Percentiles rank a stretch among this genome's conserved stretches.
Evolutionary conservation across 2,329 filamentous ascomycete genomes (phyloP).

Genomic region (Penicillium sp.): DNA sequence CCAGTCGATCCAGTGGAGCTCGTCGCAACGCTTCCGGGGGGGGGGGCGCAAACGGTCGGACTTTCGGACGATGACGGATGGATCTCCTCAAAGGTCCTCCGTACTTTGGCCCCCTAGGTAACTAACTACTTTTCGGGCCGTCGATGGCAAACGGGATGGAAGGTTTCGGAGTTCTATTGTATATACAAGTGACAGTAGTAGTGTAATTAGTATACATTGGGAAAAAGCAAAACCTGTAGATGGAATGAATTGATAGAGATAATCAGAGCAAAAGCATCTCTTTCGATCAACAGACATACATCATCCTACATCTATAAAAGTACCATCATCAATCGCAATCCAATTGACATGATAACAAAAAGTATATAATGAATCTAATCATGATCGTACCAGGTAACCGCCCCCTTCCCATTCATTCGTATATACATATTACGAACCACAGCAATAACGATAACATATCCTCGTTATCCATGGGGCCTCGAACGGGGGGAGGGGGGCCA

Average conservation of each 20-base stretch:
- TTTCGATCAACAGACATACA: not conserved
- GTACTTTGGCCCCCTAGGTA: slow-evolving; percentile 6
- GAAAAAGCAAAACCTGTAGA: not conserved
- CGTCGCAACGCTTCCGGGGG: not conserved
- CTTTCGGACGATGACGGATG: slow-evolving; percentile 13
- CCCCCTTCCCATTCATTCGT: not conserved
- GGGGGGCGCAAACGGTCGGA: slow-evolving; percentile 12
- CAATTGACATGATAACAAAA: not conserved
- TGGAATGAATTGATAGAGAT: not conserved
- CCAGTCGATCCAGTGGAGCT: slow-evolving; percentile 18
- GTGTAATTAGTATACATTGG: not conserved
- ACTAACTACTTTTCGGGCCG: not conserved
- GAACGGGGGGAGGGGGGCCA: not conserved
- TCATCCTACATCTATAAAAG: not conserved
- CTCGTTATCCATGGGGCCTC: not conserved
- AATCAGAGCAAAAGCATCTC: not conserved
- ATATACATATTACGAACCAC: not conserved
- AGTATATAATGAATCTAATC: not conserved
- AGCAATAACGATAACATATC: not conserved
- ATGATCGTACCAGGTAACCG: not conserved
- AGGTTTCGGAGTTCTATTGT: not conserved
- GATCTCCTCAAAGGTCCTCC: not conserved
- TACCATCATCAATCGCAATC: not conserved
- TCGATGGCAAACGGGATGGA: not conserved
- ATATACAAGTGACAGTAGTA: not conserved